Base-by-base conservation (phyloP, 2,329 filamentous ascomycete genomes). In the Apiospora malaysiana region DNA sequence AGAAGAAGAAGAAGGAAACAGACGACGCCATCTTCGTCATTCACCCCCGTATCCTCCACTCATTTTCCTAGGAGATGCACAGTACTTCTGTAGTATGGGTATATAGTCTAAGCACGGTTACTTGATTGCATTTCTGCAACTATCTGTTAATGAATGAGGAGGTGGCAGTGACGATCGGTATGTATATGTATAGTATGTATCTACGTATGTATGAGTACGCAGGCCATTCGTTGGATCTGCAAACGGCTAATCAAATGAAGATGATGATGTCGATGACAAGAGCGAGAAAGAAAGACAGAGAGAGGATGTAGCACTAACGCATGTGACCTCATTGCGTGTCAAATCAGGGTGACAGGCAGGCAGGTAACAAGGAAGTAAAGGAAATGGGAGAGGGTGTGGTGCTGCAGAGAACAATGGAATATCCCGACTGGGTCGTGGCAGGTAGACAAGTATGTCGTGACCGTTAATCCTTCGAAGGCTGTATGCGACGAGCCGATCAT, bases 341-440 rank as follows among this genome's bases (percentile, higher is more conserved):
- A 40, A 40, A 6, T 63, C 32, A 40, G 8, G 18, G 32, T 40
- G 4, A 40, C 56, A 40, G 56, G 32, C 21, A 37, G 51, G 27
- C 18, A 37, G 18, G 56, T 40, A 63, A 40, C 32, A 63, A 63
- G 56, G 32, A 32, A 32, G 32, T n/a, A 32, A 32, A 32, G 6
- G 32, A n/a, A 63, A 32, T 8, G 8, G 8, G 27, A 32, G 27
- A 1, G 6, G 4, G 51, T 5, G 27, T 63, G 37, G 32, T n/a
- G 56, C 56, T 63, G 56, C 56, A 63, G 56, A 63, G 56, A 63
- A 63, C 56, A 63, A 63, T 40, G 21, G 32, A 40, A 63, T n/a
- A 40, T 12, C 56, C 56, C 56, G 56, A 63, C 56, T 8, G 56
- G 18, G 21, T 23, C 25, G 49, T 25, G 49, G 27, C 49, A 56